Evolutionary conservation across 2,329 filamentous ascomycete genomes (phyloP), one percentile per base, ranked within the genome.

Genomic region (Scedosporium boydii): DNA sequence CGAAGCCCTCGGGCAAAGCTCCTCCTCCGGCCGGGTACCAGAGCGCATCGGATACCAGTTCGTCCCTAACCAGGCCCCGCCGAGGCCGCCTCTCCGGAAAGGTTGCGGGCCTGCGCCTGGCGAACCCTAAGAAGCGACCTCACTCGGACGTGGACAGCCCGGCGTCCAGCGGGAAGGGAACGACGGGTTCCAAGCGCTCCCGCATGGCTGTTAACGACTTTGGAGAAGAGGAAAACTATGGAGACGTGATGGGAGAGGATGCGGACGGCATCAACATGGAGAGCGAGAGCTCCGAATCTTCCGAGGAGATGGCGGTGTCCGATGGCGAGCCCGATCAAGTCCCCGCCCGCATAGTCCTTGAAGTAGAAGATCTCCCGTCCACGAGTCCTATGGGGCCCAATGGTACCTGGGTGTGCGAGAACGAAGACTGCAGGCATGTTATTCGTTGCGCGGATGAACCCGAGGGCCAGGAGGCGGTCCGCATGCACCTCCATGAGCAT

Each of bases 321-420:
- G 76, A 79, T 57, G 53, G 60, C 26, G 60, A 57, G 29, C 9
- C 23, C n/a, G 60, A 58, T 21, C 38, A 58, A 23, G 53, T 3
- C 69, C 67, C n/a, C 14, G 60, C 14, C 64, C 61, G 53, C 16
- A 64, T 64, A n/a, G 59, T 61, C 6, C 61, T 63, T 12, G 60
- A 64, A 18, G 62, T 64, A 16, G 65, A 64, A 3, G 65, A 66
- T 9, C 44, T 83, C 10, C 82, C 81, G 0, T 78, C 80, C 3
- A 74, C 75, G 6, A 73, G 71, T 3, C 78, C 83, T 0, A 76
- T 78, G 41, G 86, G 83, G 0, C 82, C 84, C 0, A 79, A 85
- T 63, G 82, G 87, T 61, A 85, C 84, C 0, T 91, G 88, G 87
- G 76, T 76, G 1, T 91, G 88, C 68, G 80, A 81, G 4, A 79